Base-by-base conservation (phyloP, 768 basidiomycete genomes). In the Coprinellus aureogranulatus region DNA sequence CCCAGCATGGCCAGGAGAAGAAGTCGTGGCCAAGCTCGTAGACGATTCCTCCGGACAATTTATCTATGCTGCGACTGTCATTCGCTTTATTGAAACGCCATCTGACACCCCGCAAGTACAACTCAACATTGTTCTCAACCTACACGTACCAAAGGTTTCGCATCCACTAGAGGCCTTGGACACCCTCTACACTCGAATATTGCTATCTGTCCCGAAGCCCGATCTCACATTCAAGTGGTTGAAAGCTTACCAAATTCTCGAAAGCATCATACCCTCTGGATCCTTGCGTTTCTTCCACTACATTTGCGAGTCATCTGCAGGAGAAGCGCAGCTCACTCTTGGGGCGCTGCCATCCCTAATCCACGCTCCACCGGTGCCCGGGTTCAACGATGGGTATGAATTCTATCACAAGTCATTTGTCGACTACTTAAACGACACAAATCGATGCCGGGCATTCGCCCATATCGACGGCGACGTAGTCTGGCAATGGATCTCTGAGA, bases 41-140 rank as follows among this genome's bases (percentile, higher is more conserved):
- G n/a, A 30, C 14, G n/a, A n/a, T 6, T 25, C 54, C 5, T 55
- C 54, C 12, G 54, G 54, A 2, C 54, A 55, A 27, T 48, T 55
- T 46, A 55, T 55, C 20, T 55, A 55, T 25, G 54, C 42, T 14
- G 54, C 54, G 12, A 55, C 54, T 8, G 54, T 48, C 4, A 30
- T 47, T 25, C 45, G 31, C 8, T 55, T 18, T 23, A 45, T 54
- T 14, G 23, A 42, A 39, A 40, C 25, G 9, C 39, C 22, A 4
- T 22, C 10, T 12, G 10, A 23, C 2, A 5, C 20, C 18, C 53
- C 53, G 2, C 6, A 22, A 27, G 28, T 42, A 10, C 20, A 44
- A n/a, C 16, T 54, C 22, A n/a, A 18, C 16, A 25, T 54, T n/a
- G 27, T 54, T 26, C 53, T 54, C 40, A 44, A 20, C 3, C 30